Evolutionary conservation across 176 grass and related monocot species (phyloP), one percentile per base, ranked within the genome.

Genomic region (Alloteropsis semialata): DNA sequence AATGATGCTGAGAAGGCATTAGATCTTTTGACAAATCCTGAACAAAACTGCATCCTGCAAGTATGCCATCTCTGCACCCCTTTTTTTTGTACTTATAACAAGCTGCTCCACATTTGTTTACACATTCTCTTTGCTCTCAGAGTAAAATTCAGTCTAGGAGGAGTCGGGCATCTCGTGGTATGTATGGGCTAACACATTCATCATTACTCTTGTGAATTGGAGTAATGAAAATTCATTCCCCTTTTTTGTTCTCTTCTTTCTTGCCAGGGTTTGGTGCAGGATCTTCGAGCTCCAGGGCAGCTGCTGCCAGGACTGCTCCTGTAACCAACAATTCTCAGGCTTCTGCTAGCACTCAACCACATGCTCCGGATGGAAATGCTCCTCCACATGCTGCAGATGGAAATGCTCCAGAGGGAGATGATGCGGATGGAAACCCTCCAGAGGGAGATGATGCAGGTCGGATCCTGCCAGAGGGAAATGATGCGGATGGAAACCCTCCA

Each of bases 21-120:
- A 69, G 93, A 99, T 90, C 38, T 94, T 74, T 76, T 99, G 73
- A 99, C 96, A 87, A 86, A 99, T 89, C 93, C 96, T 83, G 96
- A 96, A 37, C 44, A 86, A 82, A 99, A 99, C 25, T 94, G 89
- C 80, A 39, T 22, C 30, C 72, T 99, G 66, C 96, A 96, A 85
- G 96, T 99, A 86, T 73, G 49, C 58, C 18, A 21, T 89, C 44
- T 70, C 30, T 39, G 17, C 60, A 49, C 46, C 21, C 27, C 44
- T 34, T 65, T 29, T n/a, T 27, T 42, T 81, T 60, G 21, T 57
- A 78, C 49, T 77, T n/a, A 0, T 39, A 84, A 25, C 22, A 53
- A 46, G 41, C 51, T 84, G 38, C 12, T 84, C 27, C 75, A 62
- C 45, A 80, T 41, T 88, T 73, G 29, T 68, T 88, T 69, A 88